A percentile compares a stretch with the other conserved stretches of the same genome.
Conservation (phyloP, 2,329 filamentous ascomycete species). For the Coniella vitis region DNA sequence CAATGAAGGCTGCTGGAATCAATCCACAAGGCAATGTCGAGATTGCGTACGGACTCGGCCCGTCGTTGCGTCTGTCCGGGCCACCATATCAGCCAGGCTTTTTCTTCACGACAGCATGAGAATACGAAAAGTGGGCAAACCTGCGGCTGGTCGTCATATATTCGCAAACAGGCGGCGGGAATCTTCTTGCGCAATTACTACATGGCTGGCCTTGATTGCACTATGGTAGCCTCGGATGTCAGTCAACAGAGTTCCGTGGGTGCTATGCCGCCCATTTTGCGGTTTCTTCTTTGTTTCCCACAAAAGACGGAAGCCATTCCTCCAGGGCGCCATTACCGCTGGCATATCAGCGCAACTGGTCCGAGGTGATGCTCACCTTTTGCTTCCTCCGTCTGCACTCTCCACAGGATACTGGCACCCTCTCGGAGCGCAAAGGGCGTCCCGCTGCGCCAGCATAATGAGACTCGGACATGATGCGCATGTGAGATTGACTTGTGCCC, state of each 20-base stretch:
- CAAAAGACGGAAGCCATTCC: too few species aligned
- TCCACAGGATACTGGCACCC: constrained; percentile 38
- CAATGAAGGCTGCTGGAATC: constrained; percentile 12
- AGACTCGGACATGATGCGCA: constrained; percentile 26
- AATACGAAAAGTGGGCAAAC: constrained; percentile 12
- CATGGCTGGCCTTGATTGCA: constrained; percentile 49
- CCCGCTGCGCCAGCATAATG: constrained; percentile 22
- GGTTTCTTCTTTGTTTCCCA: background rate
- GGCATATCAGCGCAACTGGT: background rate
- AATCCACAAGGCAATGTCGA: constrained; percentile 6
- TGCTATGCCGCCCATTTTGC: background rate
- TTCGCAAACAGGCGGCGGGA: constrained; percentile 44
- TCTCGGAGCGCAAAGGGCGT: constrained; percentile 25
- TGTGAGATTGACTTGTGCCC: background rate
- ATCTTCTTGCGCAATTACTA: constrained; percentile 45
- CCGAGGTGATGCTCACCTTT: constrained; percentile 31
- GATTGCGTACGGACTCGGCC: background rate
- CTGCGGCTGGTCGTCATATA: constrained; percentile 29
- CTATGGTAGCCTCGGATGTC: constrained; percentile 23
- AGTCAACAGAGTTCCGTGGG: background rate
- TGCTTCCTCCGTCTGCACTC: constrained; percentile 47
- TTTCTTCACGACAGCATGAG: background rate
- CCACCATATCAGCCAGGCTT: background rate
- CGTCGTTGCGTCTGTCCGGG: constrained; percentile 4
- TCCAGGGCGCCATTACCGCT: too few species aligned